Evolutionary conservation across 192 early-diverging fungal genomes (phyloP).

Genomic region (Umbelopsis vinacea): DNA sequence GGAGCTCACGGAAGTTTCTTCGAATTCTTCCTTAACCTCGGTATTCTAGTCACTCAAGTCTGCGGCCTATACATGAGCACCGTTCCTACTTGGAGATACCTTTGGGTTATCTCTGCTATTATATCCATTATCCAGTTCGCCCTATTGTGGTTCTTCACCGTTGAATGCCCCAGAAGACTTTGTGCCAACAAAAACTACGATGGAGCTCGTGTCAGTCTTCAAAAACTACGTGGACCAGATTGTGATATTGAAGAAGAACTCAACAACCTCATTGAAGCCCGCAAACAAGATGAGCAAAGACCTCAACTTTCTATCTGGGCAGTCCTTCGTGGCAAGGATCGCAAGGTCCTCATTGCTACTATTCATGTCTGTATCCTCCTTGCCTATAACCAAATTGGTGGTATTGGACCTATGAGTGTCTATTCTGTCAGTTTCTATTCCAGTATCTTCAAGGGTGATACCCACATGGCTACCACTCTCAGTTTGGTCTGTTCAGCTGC

Average conservation of each 20-base stretch:
- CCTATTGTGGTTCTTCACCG: conserved; percentile 66
- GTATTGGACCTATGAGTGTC: conserved; percentile 86
- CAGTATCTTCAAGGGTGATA: conserved; percentile 55
- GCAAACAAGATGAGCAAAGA: conserved; percentile 34
- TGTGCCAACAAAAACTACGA: conserved; percentile 64
- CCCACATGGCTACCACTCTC: conserved; percentile 56
- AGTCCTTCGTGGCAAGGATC: conserved; percentile 20
- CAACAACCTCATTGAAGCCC: conserved; percentile 56
- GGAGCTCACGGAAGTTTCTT: conserved; percentile 75
- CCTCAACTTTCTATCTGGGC: conserved; percentile 22
- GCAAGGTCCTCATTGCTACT: conserved; percentile 53
- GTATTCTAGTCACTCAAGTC: conserved; percentile 76
- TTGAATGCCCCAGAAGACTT: conserved; percentile 79
- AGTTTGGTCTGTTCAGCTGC: conserved; percentile 62
- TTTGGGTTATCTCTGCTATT: conserved; percentile 68
- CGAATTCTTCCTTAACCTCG: conserved; percentile 80
- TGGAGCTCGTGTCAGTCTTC: conserved; percentile 60
- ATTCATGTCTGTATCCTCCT: conserved; percentile 71
- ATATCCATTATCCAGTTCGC: conserved; percentile 63
- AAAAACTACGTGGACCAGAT: conserved; percentile 54
- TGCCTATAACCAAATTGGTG: conserved; percentile 81
- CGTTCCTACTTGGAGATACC: conserved; percentile 71
- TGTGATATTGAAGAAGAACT: conserved; percentile 67
- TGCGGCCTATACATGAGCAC: conserved; percentile 64
- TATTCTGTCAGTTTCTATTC: conserved; percentile 82